Base-by-base conservation (phyloP, 768 basidiomycete species). In the Amanita inopinata region DNA sequence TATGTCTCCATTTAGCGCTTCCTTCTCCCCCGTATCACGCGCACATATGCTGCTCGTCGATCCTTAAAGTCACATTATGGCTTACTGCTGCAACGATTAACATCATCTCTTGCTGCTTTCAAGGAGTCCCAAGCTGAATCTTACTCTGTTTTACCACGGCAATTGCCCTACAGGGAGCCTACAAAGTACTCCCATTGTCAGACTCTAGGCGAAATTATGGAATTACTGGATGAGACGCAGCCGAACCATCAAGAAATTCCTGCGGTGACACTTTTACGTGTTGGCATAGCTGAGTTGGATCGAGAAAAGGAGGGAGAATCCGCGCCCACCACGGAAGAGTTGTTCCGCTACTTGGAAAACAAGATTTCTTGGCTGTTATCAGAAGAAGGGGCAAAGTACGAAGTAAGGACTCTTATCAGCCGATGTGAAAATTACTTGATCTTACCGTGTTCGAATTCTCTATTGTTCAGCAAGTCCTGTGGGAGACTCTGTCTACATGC, bases 11-110 rank as follows among this genome's bases (percentile, higher is more conserved):
- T 47, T 3, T 46, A 88, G 85, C 74, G 76, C 25, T 76, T 78
- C 51, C 62, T 89, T 17, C 70, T 85, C 18, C 85, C 85, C 3
- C 75, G 75, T 23, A 69, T 89, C 8, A 57, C 71, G 1, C 69
- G 64, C 36, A 76, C 80, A 1, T 69, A 67, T 19, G 56, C 72
- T 20, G 83, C 85, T 6, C 76, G 84, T 23, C 67, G 65, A 41
- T 72, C 81, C 5, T 58, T 89, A 36, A 72, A 65, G 40, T 54
- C 63, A 4, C 81, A 87, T 51, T 83, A 84, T 38, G 61, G 70
- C 14, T 57, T 62, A 1, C 71, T 86, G 11, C 54, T 86, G 14
- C 54, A 61, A 3, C 71, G 66, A 48, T 64, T 88, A 14, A 72
- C 70, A 11, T 60, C 65, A 5, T 80, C 81, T 11, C 58, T 83